Base-by-base conservation (phyloP, 192 early-diverging fungal species). In the Phlyctochytrium bullatum region DNA sequence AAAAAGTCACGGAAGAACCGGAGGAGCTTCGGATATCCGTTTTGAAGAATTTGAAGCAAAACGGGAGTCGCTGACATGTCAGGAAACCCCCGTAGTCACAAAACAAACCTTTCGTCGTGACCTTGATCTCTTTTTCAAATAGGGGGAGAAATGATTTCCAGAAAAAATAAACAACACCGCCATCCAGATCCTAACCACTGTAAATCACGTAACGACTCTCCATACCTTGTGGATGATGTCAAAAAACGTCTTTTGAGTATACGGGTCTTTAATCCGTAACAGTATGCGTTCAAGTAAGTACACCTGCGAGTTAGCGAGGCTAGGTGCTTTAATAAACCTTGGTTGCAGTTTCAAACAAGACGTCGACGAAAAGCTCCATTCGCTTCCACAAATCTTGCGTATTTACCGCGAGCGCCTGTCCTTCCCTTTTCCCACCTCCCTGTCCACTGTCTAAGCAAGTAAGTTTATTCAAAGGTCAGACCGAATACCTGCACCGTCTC, bases 1-100 rank as follows among this genome's bases (percentile, higher is more conserved):
- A 85, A 81, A 4, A 83, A 36, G 62, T 85, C 80, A 33, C 76
- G 73, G 56, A 83, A 67, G 14, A 85, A 47, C 16, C 83, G 74
- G 23, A 85, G 68, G n/a, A 85, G 63, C 28, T 76, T 74, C 4
- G 83, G 80, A 66, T 83, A 85, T 33, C 80, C 76, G 28, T 54
- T 66, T 69, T 85, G 80, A 32, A 85, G 68, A 0, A 69, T 66
- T 52, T 82, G 76, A 17, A 64, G 69, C 31, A 85, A 59, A 36
- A 73, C 61, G 17, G 61, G 58, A 1, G 75, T 68, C 3, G 71
- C 80, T 78, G 52, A 31, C 52, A 47, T 31, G 47, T 51, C 3
- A 53, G 10, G 17, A 23, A 4, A 20, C 10, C 17, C 3, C 6
- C 2, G 53, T n/a, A 53, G 20, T 24, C 3, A 16, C 14, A 64